Evolutionary conservation across 176 grass and related monocot species (phyloP).

Genomic region (Oropetium thomaeum): DNA sequence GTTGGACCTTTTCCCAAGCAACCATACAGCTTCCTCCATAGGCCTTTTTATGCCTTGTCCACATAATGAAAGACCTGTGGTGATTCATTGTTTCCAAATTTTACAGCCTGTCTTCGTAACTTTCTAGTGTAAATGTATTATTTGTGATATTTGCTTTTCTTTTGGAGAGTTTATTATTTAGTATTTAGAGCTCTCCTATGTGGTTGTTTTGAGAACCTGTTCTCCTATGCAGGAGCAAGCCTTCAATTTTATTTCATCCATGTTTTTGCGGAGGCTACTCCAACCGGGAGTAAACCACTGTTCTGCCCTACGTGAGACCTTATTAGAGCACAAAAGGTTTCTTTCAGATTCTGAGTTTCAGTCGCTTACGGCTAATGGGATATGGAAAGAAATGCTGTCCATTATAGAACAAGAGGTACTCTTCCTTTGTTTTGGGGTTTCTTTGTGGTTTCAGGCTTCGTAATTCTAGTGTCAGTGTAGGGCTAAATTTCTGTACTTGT

Average conservation of each 20-base stretch:
- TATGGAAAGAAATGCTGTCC: constrained; percentile 81
- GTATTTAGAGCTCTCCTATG: constrained; percentile 24
- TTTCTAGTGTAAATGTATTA: neutral
- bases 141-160: constrained; percentile 15
- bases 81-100: neutral
- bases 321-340: constrained; percentile 83
- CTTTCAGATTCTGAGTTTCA: constrained; percentile 82
- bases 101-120: neutral
- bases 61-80: too few relatives aligned
- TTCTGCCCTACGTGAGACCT: constrained; percentile 78
- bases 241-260: constrained; percentile 77
- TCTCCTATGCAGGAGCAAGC: constrained; percentile 62
- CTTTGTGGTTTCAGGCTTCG: constrained; percentile 8
- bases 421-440: constrained; percentile 1
- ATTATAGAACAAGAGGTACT: constrained; percentile 81
- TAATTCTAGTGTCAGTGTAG: constrained; percentile 25
- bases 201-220: neutral
- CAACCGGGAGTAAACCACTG: constrained; percentile 83
- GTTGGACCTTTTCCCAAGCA: too few relatives aligned
- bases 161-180: constrained; percentile 16
- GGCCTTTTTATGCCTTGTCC: too few relatives aligned
- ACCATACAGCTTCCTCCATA: too few relatives aligned
- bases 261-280: constrained; percentile 88
- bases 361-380: constrained; percentile 70
- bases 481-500: constrained; percentile 29